A percentile compares a stretch with the other conserved stretches of the same genome.
phyloP scores from a whole-genome alignment of 2,329 filamentous ascomycete genomes.

The Zymoseptoria passerinii region DNA sequence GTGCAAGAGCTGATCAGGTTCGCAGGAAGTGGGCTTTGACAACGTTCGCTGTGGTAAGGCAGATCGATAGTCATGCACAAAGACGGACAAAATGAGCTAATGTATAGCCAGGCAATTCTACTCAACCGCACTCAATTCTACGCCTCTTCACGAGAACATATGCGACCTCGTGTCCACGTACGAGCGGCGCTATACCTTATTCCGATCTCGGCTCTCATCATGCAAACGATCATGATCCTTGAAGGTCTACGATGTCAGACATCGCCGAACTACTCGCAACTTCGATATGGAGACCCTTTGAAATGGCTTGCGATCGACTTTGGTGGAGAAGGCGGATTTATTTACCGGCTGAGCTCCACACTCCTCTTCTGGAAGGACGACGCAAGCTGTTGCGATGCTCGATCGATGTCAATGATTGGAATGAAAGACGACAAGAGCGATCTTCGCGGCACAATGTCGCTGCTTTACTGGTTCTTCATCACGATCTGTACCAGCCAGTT shows the following conservation, averaged over 20 bases:
- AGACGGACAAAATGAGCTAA: constrained; percentile 2
- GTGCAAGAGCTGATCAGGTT: neutral
- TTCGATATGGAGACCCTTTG: constrained; percentile 40
- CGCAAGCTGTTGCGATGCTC: constrained; percentile 62
- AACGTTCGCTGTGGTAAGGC: constrained; percentile 65
- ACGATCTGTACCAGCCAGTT: constrained; percentile 69
- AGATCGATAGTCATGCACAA: neutral
- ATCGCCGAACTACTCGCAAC: constrained; percentile 37
- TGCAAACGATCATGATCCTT: constrained; percentile 62
- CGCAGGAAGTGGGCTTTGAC: constrained; percentile 66
- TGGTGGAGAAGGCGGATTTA: constrained; percentile 53
- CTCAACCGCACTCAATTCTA: constrained; percentile 91
- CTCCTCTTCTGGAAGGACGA: constrained; percentile 69
- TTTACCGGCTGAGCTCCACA: constrained; percentile 64
- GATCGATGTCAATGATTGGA: constrained; percentile 57
- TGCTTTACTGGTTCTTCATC: constrained; percentile 67
- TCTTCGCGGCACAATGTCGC: constrained; percentile 66
- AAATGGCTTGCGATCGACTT: constrained; percentile 40
- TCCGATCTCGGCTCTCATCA: constrained; percentile 60
- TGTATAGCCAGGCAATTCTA: constrained; percentile 57
- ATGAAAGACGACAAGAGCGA: constrained; percentile 43
- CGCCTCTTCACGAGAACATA: constrained; percentile 72
- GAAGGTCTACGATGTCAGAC: constrained; percentile 91
- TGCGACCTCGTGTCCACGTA: constrained; percentile 66
- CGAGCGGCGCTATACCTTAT: constrained; percentile 61